Percentiles rank a stretch among this genome's conserved stretches.
These are phyloP conservation scores for Chlorophyllum brunneum DNA, from an alignment of 768 basidiomycete species.

Conservation along the genomic window DNA sequence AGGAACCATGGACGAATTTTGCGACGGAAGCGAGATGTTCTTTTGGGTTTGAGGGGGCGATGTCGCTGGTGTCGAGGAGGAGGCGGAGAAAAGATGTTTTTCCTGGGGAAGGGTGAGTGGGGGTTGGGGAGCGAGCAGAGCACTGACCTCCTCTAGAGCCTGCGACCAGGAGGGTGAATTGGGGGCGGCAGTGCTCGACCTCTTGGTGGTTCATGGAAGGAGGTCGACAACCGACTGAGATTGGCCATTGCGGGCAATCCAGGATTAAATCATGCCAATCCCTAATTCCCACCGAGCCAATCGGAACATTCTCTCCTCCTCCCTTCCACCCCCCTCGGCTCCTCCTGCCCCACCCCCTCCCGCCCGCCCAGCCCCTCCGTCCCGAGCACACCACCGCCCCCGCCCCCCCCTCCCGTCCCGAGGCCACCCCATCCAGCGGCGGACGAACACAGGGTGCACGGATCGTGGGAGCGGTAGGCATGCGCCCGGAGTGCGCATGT, in stretches of 20 bases:
- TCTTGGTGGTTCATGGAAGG: constrained; percentile 56
- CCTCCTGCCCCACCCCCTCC: not conserved
- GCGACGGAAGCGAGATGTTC: constrained; percentile 80
- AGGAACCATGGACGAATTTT: constrained; percentile 76
- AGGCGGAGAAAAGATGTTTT: constrained; percentile 87
- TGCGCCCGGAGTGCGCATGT: constrained; percentile 45
- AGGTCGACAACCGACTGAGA: constrained; percentile 47
- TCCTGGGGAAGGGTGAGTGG: constrained; percentile 34
- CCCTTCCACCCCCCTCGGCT: not conserved
- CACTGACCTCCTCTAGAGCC: constrained; percentile 67
- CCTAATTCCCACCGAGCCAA: constrained; percentile 61
- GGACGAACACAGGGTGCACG: constrained; percentile 29
- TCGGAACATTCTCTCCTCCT: constrained; percentile 47
- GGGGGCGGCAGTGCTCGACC: constrained; percentile 40
- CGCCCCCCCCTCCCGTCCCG: not conserved
- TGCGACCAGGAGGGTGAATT: constrained; percentile 74
- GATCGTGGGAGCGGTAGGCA: constrained; percentile 47
- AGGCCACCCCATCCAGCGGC: not conserved
- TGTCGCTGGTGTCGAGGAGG: constrained; percentile 74
- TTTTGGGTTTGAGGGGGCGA: constrained; percentile 57
- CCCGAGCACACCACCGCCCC: not conserved
- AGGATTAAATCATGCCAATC: constrained; percentile 46
- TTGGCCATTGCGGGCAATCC: constrained; percentile 66
- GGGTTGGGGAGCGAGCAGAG: constrained; percentile 14
- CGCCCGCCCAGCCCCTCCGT: not conserved